Evolutionary conservation across 2,329 filamentous ascomycete genomes (phyloP), one percentile per base, ranked within the genome.

Genomic region (Hymenoscyphus fraxineus): DNA sequence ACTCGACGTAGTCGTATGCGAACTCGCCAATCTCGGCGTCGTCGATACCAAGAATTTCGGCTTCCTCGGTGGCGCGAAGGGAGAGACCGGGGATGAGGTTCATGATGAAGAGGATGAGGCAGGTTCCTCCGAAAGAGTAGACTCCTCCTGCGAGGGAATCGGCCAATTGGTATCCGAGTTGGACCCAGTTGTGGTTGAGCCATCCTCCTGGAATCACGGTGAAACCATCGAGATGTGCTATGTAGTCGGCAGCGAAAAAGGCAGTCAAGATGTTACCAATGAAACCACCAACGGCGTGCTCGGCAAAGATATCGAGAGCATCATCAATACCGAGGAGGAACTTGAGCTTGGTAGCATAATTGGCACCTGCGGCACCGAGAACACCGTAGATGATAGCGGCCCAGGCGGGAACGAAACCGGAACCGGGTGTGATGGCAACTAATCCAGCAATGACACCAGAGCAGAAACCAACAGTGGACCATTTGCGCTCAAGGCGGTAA

Each of bases 11-110:
- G 77, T 96, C 93, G 76, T 96, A 96, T n/a, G 92, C 93, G 76
- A 95, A 96, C 80, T 96, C 93, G 76, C 93, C 93, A 73, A 96
- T 91, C 78, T 97, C 92, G 31, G 90, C 88, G 72, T 96, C 93
- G 73, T 96, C 92, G 66, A 96, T 93, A 69, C 92, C 92, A 54
- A 92, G 80, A 60, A 93, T 87, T 77, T 96, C 92, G 44, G 91
- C 89, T 68, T 95, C 89, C 70, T 92, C 88, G 15, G 80, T 83
- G 0, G 88, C 88, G 59, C 92, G 90, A 56, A 96, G 86, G 64
- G 85, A 85, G 47, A 96, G 81, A 13, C 89, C 88, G 0, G 92
- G 91, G 32, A 95, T 82, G 69, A 92, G 82, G 76, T 93, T 93
- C 79, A 94, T 88, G 69, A 93, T 71, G 76, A 92, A 90, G 10